These are phyloP conservation scores for Symbiodinium pilosum DNA, from an alignment of 73 alveolate species.

Conservation along the genomic window DNA sequence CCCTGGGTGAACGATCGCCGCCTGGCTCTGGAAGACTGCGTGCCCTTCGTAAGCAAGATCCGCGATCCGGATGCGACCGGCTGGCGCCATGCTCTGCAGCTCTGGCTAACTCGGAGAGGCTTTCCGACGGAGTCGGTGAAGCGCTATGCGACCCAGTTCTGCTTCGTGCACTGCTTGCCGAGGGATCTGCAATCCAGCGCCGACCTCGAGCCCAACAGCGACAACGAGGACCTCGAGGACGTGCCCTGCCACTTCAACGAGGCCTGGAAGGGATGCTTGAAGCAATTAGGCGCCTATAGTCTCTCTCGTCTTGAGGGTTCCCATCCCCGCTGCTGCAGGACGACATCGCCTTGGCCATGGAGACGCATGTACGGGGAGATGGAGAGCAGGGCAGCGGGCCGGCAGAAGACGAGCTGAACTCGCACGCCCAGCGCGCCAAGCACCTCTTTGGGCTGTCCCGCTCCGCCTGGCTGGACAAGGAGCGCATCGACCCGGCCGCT, in stretches of 20 bases:
- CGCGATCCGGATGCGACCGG: background rate
- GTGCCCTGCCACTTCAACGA: background rate
- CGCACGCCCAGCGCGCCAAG: background rate
- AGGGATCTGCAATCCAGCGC: background rate
- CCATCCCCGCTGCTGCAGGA: no score
- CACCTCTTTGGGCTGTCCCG: background rate
- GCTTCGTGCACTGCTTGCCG: slow-evolving; percentile 28
- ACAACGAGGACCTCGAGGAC: slow-evolving; percentile 23
- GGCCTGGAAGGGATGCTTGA: no score
- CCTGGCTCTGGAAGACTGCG: background rate
- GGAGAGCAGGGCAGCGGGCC: background rate
- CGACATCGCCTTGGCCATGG: background rate
- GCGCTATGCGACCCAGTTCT: background rate
- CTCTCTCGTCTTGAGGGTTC: no score
- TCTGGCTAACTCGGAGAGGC: background rate
- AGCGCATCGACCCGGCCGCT: no score
- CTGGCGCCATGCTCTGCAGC: slow-evolving; percentile 3
- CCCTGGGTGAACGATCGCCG: background rate
- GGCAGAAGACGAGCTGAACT: background rate
- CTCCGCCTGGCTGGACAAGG: background rate
- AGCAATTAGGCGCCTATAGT: no score
- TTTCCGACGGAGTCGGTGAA: background rate
- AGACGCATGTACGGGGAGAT: background rate
- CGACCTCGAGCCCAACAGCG: background rate
- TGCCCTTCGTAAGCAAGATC: background rate